phyloP scores from a whole-genome alignment of 1,284 basidiomycete genomes.

The Heterobasidion irregulare region DNA sequence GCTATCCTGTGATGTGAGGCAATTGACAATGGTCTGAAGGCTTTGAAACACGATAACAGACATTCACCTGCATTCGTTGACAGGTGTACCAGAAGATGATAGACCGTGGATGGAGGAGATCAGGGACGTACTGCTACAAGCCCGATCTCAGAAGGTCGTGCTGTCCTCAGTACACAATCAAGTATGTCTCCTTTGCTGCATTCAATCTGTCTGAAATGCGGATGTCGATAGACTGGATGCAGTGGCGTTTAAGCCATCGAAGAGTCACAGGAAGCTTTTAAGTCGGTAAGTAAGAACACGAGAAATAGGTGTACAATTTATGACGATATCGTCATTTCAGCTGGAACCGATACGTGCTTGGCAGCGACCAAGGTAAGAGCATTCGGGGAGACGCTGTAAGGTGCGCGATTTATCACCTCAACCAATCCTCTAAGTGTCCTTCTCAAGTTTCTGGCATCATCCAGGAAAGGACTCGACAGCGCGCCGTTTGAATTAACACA shows the following conservation, averaged over 20 bases:
- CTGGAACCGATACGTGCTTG: slow-evolving; percentile 67
- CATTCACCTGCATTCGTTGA: background rate
- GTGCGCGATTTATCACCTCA: too few species aligned
- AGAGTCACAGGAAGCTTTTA: slow-evolving; percentile 72
- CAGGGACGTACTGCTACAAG: slow-evolving; percentile 77
- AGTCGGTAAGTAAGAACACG: slow-evolving; percentile 39
- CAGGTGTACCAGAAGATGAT: slow-evolving; percentile 77
- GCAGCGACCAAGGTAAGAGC: background rate
- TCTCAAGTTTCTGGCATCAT: background rate
- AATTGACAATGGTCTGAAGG: background rate
- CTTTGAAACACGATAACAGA: background rate
- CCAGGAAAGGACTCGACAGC: slow-evolving; percentile 2
- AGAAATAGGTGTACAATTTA: too few species aligned
- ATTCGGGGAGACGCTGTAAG: too few species aligned
- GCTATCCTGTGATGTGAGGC: slow-evolving; percentile 44
- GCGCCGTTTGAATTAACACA: slow-evolving; percentile 28
- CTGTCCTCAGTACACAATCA: slow-evolving; percentile 92
- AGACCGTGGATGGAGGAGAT: slow-evolving; percentile 85
- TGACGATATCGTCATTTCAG: slow-evolving; percentile 24
- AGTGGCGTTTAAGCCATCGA: slow-evolving; percentile 61
- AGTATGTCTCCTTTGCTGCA: slow-evolving; percentile 28
- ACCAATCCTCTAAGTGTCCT: too few species aligned
- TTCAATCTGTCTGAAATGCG: background rate
- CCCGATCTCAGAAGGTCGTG: slow-evolving; percentile 79
- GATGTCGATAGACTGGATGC: slow-evolving; percentile 58